Percentiles rank a stretch among this genome's conserved stretches.
Conservation (phyloP, 129 eudicot genomes). For the Cynara cardunculus region DNA sequence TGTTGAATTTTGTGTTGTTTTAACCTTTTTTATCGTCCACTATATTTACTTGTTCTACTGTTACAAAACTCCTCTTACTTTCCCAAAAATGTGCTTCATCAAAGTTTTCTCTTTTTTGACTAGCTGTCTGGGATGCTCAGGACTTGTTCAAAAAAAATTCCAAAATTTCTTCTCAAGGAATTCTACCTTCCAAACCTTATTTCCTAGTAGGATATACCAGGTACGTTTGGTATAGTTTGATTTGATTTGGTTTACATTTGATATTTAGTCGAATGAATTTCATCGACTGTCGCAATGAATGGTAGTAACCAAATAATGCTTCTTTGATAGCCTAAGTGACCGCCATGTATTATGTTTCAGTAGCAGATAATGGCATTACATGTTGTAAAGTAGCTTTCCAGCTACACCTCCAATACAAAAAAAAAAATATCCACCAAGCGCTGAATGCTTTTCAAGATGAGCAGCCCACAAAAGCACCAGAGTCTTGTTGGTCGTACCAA, state of each 20-base stretch:
- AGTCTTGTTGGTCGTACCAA: not conserved
- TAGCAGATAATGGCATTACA: not conserved
- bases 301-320: not conserved
- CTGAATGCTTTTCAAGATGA: not conserved
- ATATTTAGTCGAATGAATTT: not conserved
- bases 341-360: not conserved
- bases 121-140: not conserved
- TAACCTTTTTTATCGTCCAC: not conserved
- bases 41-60: not conserved
- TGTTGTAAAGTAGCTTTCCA: not conserved
- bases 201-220: not conserved
- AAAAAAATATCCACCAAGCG: not conserved
- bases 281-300: not conserved
- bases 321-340: not conserved
- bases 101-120: not conserved
- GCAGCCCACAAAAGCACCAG: not conserved
- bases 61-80: not conserved
- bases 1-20: not conserved
- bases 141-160: no score
- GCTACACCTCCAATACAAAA: not conserved
- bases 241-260: not conserved
- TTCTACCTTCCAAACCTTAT: not conserved
- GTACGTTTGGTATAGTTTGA: not conserved
- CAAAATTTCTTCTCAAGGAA: no score
- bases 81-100: not conserved